Percentiles rank a stretch among this genome's conserved stretches.
Conservation (phyloP, 2,329 filamentous ascomycete species). For the Sporothrix pseudoabietina region DNA sequence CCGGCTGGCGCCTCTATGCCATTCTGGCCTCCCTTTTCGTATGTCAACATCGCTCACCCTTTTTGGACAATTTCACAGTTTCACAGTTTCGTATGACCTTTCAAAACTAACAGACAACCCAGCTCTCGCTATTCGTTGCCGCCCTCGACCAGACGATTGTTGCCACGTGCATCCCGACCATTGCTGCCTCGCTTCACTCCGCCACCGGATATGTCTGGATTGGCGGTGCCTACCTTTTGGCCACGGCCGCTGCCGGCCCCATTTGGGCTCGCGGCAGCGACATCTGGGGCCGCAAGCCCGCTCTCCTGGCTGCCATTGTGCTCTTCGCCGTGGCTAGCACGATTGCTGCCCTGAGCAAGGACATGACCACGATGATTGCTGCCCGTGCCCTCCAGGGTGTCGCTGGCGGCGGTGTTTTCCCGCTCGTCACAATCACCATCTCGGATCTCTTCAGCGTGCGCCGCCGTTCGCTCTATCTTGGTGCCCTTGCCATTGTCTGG, state of each 20-base stretch:
- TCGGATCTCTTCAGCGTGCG: slow-evolving; percentile 44
- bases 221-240: slow-evolving; percentile 33
- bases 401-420: slow-evolving; percentile 38
- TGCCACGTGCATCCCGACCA: slow-evolving; percentile 38
- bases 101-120: neutral
- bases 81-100: no score
- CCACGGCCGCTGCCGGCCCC: slow-evolving; percentile 40
- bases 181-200: slow-evolving; percentile 32
- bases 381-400: slow-evolving; percentile 38
- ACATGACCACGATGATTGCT: slow-evolving; percentile 37
- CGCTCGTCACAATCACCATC: slow-evolving; percentile 40
- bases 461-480: slow-evolving; percentile 47
- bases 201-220: slow-evolving; percentile 34
- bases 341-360: slow-evolving; percentile 38
- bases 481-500: slow-evolving; percentile 47
- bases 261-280: slow-evolving; percentile 43
- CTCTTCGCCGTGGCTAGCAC: slow-evolving; percentile 46
- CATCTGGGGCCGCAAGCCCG: slow-evolving; percentile 43
- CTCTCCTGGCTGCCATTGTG: slow-evolving; percentile 41
- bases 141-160: slow-evolving; percentile 50
- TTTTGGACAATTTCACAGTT: neutral
- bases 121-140: slow-evolving; percentile 52
- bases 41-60: neutral
- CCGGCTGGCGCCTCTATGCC: slow-evolving; percentile 28
- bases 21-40: slow-evolving; percentile 28